Conservation (phyloP, 345 rosid genomes). For the Eucalyptus marginata region DNA sequence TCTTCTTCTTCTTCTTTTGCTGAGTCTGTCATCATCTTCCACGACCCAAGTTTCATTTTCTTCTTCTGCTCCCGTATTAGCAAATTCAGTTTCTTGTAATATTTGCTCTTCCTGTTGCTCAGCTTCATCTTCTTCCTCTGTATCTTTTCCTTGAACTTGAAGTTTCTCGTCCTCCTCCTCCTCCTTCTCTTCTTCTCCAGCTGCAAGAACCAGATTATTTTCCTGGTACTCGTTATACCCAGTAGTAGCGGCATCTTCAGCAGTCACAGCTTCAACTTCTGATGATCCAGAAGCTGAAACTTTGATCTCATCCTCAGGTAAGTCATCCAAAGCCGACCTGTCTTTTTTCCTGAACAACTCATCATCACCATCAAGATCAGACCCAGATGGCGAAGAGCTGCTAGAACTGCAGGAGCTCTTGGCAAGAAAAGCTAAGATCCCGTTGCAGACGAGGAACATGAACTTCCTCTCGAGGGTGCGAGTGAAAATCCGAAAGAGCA, state of each 20-base stretch:
- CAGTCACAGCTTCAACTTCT: neutral
- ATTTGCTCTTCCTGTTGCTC: neutral
- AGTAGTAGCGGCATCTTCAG: neutral
- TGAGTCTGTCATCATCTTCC: neutral
- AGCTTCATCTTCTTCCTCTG: neutral
- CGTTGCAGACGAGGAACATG: constrained; percentile 45
- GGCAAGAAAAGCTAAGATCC: constrained; percentile 41
- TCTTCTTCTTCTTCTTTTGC: neutral
- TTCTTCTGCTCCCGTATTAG: neutral
- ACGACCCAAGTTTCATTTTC: neutral
- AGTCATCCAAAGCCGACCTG: neutral
- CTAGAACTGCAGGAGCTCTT: neutral
- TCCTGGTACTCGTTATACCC: neutral
- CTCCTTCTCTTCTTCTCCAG: neutral
- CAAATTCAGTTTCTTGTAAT: neutral
- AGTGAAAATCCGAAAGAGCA: constrained; percentile 17
- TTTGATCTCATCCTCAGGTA: neutral
- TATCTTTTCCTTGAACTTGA: neutral
- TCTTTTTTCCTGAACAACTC: neutral
- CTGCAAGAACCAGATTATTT: neutral
- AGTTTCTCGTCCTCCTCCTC: neutral
- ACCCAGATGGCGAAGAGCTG: neutral
- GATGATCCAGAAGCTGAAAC: neutral
- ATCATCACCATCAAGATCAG: neutral
- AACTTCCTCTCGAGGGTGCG: constrained; percentile 33